Percentiles rank a stretch among this genome's conserved stretches.
phyloP scores from a whole-genome alignment of 805 yeast species.

The Suhomyces vadensis region DNA sequence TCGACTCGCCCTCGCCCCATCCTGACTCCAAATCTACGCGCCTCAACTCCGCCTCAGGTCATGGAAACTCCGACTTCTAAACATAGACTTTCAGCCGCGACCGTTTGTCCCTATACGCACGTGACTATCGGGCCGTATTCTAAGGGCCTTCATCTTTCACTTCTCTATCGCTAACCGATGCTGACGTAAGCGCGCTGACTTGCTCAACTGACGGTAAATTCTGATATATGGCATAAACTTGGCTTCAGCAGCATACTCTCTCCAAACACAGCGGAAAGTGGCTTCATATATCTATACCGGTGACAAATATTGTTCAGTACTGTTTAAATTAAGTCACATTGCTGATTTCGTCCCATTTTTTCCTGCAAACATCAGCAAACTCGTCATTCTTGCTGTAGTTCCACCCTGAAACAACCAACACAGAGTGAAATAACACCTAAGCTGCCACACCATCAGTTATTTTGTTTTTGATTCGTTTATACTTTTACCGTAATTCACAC shows the following conservation, averaged over 20 bases:
- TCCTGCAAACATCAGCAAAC: neutral
- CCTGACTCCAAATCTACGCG: too few relatives aligned
- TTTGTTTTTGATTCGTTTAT: too few relatives aligned
- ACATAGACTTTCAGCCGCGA: too few relatives aligned
- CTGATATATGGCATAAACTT: neutral
- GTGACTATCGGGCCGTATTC: neutral
- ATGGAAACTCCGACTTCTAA: too few relatives aligned
- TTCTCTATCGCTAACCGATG: too few relatives aligned
- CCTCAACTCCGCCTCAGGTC: too few relatives aligned
- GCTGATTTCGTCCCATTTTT: neutral
- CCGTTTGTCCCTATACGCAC: neutral
- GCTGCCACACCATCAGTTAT: too few relatives aligned
- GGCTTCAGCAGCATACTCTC: neutral
- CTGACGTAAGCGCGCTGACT: slow-evolving; percentile 1
- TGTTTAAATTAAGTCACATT: too few relatives aligned
- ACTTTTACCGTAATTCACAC: too few relatives aligned
- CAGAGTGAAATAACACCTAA: neutral
- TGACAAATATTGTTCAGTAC: neutral
- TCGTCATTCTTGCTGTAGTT: neutral
- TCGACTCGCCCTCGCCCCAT: too few relatives aligned
- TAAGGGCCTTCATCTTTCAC: too few relatives aligned
- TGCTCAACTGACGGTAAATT: slow-evolving; percentile 1
- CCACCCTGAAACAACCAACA: neutral
- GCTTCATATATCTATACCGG: neutral
- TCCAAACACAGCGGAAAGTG: neutral